Evolutionary conservation across 805 yeast genomes (phyloP), one percentile per base, ranked within the genome.

Genomic region (Kuraishia piskuri): DNA sequence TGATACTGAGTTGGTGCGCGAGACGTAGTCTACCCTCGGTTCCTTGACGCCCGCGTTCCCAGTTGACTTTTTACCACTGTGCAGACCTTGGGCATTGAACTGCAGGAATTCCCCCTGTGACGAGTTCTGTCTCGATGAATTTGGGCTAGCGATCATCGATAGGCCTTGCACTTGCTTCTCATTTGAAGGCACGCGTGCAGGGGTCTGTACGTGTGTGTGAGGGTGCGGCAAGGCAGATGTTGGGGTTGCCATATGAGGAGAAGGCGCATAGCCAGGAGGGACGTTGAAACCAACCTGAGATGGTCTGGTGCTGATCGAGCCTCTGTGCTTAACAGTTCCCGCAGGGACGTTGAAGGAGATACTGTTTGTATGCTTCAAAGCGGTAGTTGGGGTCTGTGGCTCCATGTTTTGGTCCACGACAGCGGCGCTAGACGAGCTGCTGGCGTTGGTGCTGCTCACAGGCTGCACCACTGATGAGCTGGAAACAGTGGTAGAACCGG

Each of bases 261-360:
- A 31, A 14, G 9, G 40, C 7, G 14, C 8, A 31, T 31, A 31
- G 3, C 40, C 40, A 7, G 40, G 17, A 7, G 40, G 17, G 4
- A 12, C 40, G 17, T 10, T 31, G 40, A 31, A 31, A 20, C 48
- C 49, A n/a, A 52, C 44, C 17, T 72, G 68, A 3, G 80, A 74
- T 1, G 84, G 81, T 56, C 77, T 69, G 1, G 81, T 76, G 48
- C 81, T 75, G 51, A 80, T 79, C 1, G 84, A 80, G n/a, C 83
- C 82, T 54, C 86, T 66, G 58, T 80, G 82, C 56, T 76, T 77
- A 22, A 72, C 74, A 22, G 64, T 63, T 7, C 58, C 65, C 10
- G 74, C 65, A 1, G 78, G 76, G 20, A 75, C 77, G 21, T 77
- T 77, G 59, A 79, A 79, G 2, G 82, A 78, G 10, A 79, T 65